Evolutionary conservation across 257 asterid species (phyloP), one percentile per base, ranked within the genome.

Genomic region (Nicotiana tabacum): DNA sequence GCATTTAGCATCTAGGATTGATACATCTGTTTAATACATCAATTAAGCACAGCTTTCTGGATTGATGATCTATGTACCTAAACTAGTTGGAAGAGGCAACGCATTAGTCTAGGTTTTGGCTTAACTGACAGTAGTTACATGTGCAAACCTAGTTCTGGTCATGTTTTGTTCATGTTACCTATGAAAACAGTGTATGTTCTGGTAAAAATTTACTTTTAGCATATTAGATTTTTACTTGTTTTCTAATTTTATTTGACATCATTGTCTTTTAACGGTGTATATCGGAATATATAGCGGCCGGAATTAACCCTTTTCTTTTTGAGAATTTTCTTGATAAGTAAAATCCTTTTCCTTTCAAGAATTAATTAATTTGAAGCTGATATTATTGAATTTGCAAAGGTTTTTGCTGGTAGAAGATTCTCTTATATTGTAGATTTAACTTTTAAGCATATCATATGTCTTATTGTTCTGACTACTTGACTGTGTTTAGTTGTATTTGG

Each of bases 51-150:
- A 76, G 35, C 33, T 53, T 53, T 33, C 17, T 51, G 53, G 80
- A 76, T 76, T 7, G 9, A 29, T 29, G 24, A 76, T 76, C 29
- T 76, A 60, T 76, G 64, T 53, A 62, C 80, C 64, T 76, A 76
- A 76, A 51, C 80, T 51, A 76, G 61, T 48, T 46, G 62, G 24
- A 72, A 72, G 62, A 76, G 80, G 64, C 17, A 76, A 76, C 80
- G 7, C 80, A 27, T 51, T 76, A 16, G 64, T 51, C 16, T 76
- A 29, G 61, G 79, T 24, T 48, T 72, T 46, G 7, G 4, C 27
- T 74, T 18, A 74, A 48, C 51, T 74, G 27, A 12, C 62, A 6
- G 8, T 74, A 74, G 33, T 74, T 74, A 74, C 61, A 24, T 48
- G 27, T 74, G 79, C 79, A 74, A 74, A 74, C 79, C 62, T 27